Evolutionary conservation across 352 stramenopile species (phyloP).

Genomic region (Phytophthora nicotianae): DNA sequence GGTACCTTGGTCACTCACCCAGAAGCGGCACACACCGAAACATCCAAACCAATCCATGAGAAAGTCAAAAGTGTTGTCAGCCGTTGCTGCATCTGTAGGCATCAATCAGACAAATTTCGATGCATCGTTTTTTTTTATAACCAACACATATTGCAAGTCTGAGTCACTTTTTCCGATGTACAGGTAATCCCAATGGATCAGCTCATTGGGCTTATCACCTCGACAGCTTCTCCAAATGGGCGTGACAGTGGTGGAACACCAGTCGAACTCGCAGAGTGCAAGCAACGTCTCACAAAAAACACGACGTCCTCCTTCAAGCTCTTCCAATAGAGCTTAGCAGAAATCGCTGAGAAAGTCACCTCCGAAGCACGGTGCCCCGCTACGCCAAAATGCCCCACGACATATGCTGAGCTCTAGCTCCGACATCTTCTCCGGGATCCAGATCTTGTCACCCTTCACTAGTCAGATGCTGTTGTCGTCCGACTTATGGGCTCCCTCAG

Average conservation of each 20-base stretch:
- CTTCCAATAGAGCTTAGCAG: background rate
- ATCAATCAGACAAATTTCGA: slow-evolving; percentile 7
- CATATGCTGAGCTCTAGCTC: background rate
- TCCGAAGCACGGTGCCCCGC: background rate
- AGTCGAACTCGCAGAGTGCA: slow-evolving; percentile 6
- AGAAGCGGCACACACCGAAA: slow-evolving; percentile 15
- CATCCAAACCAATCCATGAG: slow-evolving; percentile 10
- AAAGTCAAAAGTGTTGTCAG: background rate
- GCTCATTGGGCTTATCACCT: background rate
- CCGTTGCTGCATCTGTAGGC: background rate
- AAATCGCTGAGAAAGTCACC: background rate
- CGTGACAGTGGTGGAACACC: slow-evolving; percentile 9
- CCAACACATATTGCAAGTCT: background rate
- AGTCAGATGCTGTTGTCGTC: too few relatives aligned
- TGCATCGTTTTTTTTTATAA: slow-evolving; percentile 2
- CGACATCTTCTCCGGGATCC: background rate
- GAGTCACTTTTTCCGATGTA: slow-evolving; percentile 1
- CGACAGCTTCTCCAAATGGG: slow-evolving; percentile 7
- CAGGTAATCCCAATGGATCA: background rate
- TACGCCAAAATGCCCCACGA: background rate
- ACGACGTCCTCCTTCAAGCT: background rate
- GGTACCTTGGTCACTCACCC: slow-evolving; percentile 34
- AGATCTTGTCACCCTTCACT: background rate
- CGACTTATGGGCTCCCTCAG: too few relatives aligned
- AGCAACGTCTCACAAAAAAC: slow-evolving; percentile 3